Conservation (phyloP, 768 basidiomycete genomes). For the Floccularia luteovirens region DNA sequence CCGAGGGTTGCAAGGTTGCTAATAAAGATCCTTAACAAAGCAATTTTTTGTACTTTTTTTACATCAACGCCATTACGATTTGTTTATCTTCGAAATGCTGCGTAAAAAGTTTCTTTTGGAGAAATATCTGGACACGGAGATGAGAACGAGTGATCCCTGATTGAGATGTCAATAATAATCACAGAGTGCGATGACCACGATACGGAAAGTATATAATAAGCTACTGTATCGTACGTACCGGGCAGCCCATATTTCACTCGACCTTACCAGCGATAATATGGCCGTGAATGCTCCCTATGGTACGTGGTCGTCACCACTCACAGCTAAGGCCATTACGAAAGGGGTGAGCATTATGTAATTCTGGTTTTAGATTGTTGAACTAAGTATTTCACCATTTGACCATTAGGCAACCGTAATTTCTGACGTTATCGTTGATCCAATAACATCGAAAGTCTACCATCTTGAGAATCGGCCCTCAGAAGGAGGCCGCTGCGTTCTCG, state of each 20-base stretch:
- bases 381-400: background rate
- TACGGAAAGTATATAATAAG: too few relatives aligned
- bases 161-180: conserved; percentile 35
- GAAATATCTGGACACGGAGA: too few relatives aligned
- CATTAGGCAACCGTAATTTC: conserved; percentile 23
- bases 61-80: too few relatives aligned
- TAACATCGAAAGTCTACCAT: conserved; percentile 39
- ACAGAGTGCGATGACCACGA: too few relatives aligned
- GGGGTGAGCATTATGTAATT: conserved; percentile 21
- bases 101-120: too few relatives aligned
- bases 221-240: too few relatives aligned
- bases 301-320: conserved; percentile 49
- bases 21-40: too few relatives aligned
- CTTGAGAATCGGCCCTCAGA: conserved; percentile 53
- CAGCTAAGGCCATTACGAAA: conserved; percentile 36
- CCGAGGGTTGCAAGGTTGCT: too few relatives aligned
- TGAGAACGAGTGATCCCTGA: conserved; percentile 44
- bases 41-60: too few relatives aligned
- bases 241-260: too few relatives aligned
- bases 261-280: too few relatives aligned
- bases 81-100: too few relatives aligned
- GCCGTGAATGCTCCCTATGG: conserved; percentile 40
- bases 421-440: conserved; percentile 48
- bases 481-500: conserved; percentile 43
- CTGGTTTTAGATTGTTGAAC: background rate